Conservation (phyloP, 2,329 filamentous ascomycete species). For the Clarireedia homoeocarpa region DNA sequence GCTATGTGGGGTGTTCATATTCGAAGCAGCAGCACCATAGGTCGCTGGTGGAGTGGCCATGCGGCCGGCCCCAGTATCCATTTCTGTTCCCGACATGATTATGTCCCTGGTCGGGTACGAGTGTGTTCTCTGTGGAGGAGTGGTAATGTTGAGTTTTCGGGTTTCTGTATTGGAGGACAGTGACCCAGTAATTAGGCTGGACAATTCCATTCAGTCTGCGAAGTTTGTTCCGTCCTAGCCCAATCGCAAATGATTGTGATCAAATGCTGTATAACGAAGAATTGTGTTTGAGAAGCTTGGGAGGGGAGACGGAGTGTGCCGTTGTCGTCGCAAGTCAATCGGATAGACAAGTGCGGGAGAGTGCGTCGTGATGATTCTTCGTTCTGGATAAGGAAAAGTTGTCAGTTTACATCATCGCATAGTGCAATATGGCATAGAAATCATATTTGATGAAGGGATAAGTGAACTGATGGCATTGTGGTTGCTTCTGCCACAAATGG, state of each 20-base stretch:
- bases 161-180: conserved; percentile 22
- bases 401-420: conserved; percentile 19
- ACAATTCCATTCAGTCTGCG: conserved; percentile 17
- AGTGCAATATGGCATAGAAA: conserved; percentile 15
- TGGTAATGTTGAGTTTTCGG: conserved; percentile 16
- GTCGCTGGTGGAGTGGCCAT: conserved; percentile 25
- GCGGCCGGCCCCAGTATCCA: conserved; percentile 18
- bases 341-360: conserved; percentile 18
- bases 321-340: conserved; percentile 23
- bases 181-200: conserved; percentile 19
- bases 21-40: conserved; percentile 20
- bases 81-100: conserved; percentile 22
- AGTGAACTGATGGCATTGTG: conserved; percentile 25
- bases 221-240: conserved; percentile 8
- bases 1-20: conserved; percentile 21
- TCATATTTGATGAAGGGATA: conserved; percentile 21
- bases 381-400: conserved; percentile 13
- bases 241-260: conserved; percentile 11
- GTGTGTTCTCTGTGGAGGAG: conserved; percentile 17
- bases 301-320: conserved; percentile 13
- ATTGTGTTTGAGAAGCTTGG: conserved; percentile 7
- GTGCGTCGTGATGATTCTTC: conserved; percentile 13
- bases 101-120: conserved; percentile 24
- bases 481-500: conserved; percentile 13
- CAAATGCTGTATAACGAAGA: neutral